Percentiles rank a stretch among this genome's conserved stretches.
Evolutionary conservation across 2,329 filamentous ascomycete genomes (phyloP).

Genomic region (Fusarium sp.): DNA sequence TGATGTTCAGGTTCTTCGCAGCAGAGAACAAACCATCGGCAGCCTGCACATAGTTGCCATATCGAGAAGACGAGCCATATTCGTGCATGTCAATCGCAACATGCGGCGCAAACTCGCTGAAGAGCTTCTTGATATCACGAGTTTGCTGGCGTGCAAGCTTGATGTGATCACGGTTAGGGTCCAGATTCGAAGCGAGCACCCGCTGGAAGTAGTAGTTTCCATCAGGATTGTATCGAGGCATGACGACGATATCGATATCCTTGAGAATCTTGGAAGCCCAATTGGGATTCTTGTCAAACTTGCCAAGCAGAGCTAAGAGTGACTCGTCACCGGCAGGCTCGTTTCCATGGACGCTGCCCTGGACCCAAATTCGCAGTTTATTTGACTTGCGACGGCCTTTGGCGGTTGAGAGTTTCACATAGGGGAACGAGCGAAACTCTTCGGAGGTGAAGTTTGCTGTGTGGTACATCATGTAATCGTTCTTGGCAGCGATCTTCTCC

Average conservation of each 20-base stretch:
- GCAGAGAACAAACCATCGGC: slow-evolving; percentile 51
- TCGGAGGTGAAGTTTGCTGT: slow-evolving; percentile 36
- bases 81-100: slow-evolving; percentile 53
- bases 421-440: slow-evolving; percentile 36
- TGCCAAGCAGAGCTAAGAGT: slow-evolving; percentile 48
- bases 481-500: slow-evolving; percentile 21
- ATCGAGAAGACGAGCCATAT: slow-evolving; percentile 42
- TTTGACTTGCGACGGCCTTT: neutral
- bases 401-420: slow-evolving; percentile 27
- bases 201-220: slow-evolving; percentile 53
- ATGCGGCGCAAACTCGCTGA: slow-evolving; percentile 48
- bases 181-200: slow-evolving; percentile 46
- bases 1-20: slow-evolving; percentile 53
- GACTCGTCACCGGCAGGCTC: slow-evolving; percentile 52
- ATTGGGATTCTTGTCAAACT: slow-evolving; percentile 46
- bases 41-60: slow-evolving; percentile 43
- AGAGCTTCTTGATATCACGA: slow-evolving; percentile 47
- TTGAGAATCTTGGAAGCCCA: slow-evolving; percentile 49
- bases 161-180: slow-evolving; percentile 52
- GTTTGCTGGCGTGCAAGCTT: slow-evolving; percentile 52
- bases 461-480: slow-evolving; percentile 31
- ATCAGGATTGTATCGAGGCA: slow-evolving; percentile 52
- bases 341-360: slow-evolving; percentile 52
- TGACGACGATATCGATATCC: slow-evolving; percentile 48
- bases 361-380: slow-evolving; percentile 51